phyloP scores from a whole-genome alignment of 805 yeast species.

The Metschnikowia reukaufii region DNA sequence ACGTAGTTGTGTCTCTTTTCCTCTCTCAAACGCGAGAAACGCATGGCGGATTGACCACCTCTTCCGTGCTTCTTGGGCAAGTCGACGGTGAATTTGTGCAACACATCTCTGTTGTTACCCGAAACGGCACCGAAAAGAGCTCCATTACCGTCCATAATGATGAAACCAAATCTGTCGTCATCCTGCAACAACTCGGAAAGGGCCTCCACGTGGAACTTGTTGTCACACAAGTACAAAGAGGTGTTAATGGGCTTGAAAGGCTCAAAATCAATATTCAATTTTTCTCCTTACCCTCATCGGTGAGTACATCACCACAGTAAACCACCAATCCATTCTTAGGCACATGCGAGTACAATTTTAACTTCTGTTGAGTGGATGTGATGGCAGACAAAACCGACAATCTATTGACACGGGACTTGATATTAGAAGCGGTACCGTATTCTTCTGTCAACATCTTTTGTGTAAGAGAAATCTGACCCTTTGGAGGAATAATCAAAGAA shows the following conservation, averaged over 20 bases:
- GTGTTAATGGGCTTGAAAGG: conserved; percentile 99
- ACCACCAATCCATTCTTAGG: conserved; percentile 95
- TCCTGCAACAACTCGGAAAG: conserved; percentile 89
- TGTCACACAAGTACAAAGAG: conserved; percentile 91
- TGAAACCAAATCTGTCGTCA: conserved; percentile 96
- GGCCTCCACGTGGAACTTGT: conserved; percentile 97
- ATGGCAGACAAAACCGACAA: conserved; percentile 93
- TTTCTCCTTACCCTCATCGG: conserved; percentile 98
- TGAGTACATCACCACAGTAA: conserved; percentile 97
- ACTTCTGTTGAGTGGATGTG: conserved; percentile 96
- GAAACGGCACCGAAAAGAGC: conserved; percentile 91
- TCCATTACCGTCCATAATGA: conserved; percentile 99
- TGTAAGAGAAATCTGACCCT: conserved; percentile 83
- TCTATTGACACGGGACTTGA: conserved; percentile 96
- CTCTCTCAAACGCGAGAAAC: conserved; percentile 98
- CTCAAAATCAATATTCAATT: conserved; percentile 94
- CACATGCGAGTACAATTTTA: conserved; percentile 82
- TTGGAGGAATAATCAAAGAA: conserved; percentile 92
- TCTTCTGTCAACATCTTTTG: conserved; percentile 96
- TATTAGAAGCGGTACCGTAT: conserved; percentile 97
- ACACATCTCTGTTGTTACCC: conserved; percentile 95
- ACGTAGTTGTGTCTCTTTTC: conserved; percentile 99
- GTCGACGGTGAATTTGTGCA: conserved; percentile 94
- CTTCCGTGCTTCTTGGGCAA: conserved; percentile 99
- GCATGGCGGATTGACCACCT: conserved; percentile 99